Percentiles rank a stretch among this genome's conserved stretches.
Evolutionary conservation across 164 flowering plant species (phyloP).

Genomic region (Brasenia schreberi): DNA sequence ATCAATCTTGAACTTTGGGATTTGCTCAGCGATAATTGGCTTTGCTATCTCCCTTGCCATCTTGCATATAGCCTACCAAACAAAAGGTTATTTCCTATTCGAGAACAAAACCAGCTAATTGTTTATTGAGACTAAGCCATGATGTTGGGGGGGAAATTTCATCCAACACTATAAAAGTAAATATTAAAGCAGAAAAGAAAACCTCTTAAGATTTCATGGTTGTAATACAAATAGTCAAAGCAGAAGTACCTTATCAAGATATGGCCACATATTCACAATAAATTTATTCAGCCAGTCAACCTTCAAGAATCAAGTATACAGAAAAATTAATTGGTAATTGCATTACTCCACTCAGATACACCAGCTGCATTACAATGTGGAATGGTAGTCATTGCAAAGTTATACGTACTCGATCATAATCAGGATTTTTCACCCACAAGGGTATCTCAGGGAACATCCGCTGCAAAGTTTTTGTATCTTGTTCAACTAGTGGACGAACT

Average conservation of each 20-base stretch:
- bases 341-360: background rate
- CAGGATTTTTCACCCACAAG: conserved; percentile 90
- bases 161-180: background rate
- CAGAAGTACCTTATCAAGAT: conserved; percentile 64
- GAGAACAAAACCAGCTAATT: background rate
- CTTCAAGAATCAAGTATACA: conserved; percentile 21
- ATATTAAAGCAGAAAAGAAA: background rate
- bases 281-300: conserved; percentile 95
- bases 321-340: conserved; percentile 4
- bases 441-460: conserved; percentile 83
- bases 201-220: background rate
- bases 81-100: background rate
- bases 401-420: conserved; percentile 78
- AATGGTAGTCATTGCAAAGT: background rate
- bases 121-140: background rate
- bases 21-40: conserved; percentile 95
- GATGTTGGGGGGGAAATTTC: background rate
- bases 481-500: conserved; percentile 75
- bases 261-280: conserved; percentile 83
- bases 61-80: conserved; percentile 77
- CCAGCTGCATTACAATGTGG: background rate
- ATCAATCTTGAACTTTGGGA: conserved; percentile 83
- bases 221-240: background rate
- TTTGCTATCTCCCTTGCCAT: conserved; percentile 62
- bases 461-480: conserved; percentile 50